Base-by-base conservation (phyloP, 176 grass and related monocot species). In the Ampelocalamus luodianensis region DNA sequence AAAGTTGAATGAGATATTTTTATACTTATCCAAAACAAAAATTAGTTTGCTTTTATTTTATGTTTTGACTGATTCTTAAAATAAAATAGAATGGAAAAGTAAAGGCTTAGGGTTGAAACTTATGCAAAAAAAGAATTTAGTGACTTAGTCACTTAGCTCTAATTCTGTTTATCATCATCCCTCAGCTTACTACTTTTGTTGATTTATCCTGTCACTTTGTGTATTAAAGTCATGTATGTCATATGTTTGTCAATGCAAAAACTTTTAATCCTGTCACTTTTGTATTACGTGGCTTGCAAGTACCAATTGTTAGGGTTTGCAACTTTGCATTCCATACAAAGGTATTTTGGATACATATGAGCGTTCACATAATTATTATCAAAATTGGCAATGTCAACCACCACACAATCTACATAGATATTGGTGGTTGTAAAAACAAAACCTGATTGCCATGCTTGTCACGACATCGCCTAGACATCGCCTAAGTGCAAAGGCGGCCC, bases 11-110 rank as follows among this genome's bases (percentile, higher is more conserved):
- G 34, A 54, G 1, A 22, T 63, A 50, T 12, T 61, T 61, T 61
- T 5, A 26, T 67, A 68, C 8, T 61, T 68, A 26, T 37, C 62
- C 53, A 20, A 51, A 65, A 77, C 27, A 5, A 83, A 50, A 17
- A 64, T 4, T 62, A 83, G 43, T 78, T 71, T 37, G 29, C 3
- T 72, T 86, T 63, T 42, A 13, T 79, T 63, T 83, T 63, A 63
- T 39, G 29, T 60, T 71, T 53, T 55, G 2, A 58, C 42, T 37
- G 44, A 27, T 51, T 37, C 42, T 39, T 83, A 44, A 65, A 64
- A 61, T 36, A 50, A 54, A 49, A 63, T 14, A 48, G 55, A 61
- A 59, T 18, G 16, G 14, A 51, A 40, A 68, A 39, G 32, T 58
- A 85, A 48, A 59, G 51, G 29, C 44, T 37, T 71, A 39, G 23